Conservation (phyloP, 2,329 filamentous ascomycete species). For the Penicillium sp. region DNA sequence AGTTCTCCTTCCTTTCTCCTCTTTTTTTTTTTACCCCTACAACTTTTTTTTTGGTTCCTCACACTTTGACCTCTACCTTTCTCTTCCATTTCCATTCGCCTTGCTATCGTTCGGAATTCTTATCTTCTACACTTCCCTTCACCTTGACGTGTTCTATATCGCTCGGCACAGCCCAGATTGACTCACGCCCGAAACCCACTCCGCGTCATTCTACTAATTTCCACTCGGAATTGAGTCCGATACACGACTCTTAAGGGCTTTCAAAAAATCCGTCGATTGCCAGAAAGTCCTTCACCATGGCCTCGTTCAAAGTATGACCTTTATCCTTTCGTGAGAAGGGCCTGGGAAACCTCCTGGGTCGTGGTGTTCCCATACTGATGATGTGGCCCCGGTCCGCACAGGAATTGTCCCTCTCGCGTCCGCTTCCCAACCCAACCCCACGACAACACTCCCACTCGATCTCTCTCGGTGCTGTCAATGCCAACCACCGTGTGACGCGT, state of each 20-base stretch:
- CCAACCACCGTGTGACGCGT: slow-evolving; percentile 81
- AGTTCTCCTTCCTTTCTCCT: slow-evolving; percentile 22
- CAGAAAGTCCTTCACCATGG: slow-evolving; percentile 37
- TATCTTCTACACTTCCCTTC: background rate
- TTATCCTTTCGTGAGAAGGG: background rate
- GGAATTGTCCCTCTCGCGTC: slow-evolving; percentile 60
- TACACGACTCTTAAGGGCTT: slow-evolving; percentile 21
- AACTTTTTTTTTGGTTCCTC: slow-evolving; percentile 16
- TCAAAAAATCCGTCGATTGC: slow-evolving; percentile 28
- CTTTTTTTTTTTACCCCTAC: slow-evolving; percentile 21
- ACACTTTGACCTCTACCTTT: slow-evolving; percentile 14
- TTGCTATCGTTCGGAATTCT: slow-evolving; percentile 7
- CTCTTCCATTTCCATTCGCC: slow-evolving; percentile 4
- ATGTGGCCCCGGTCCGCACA: slow-evolving; percentile 23
- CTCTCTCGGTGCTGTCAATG: slow-evolving; percentile 73
- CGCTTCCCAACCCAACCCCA: slow-evolving; percentile 66
- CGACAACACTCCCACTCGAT: slow-evolving; percentile 81
- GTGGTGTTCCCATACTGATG: slow-evolving; percentile 21
- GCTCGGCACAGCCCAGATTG: background rate
- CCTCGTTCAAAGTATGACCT: slow-evolving; percentile 41
- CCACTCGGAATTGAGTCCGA: slow-evolving; percentile 22
- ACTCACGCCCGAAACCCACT: slow-evolving; percentile 1
- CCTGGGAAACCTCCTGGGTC: background rate
- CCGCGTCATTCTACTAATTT: slow-evolving; percentile 18
- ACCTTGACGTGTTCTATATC: background rate